A percentile compares a stretch with the other conserved stretches of the same genome.
Conservation (phyloP, 768 basidiomycete genomes). For the Rhizopogon vesiculosus region DNA sequence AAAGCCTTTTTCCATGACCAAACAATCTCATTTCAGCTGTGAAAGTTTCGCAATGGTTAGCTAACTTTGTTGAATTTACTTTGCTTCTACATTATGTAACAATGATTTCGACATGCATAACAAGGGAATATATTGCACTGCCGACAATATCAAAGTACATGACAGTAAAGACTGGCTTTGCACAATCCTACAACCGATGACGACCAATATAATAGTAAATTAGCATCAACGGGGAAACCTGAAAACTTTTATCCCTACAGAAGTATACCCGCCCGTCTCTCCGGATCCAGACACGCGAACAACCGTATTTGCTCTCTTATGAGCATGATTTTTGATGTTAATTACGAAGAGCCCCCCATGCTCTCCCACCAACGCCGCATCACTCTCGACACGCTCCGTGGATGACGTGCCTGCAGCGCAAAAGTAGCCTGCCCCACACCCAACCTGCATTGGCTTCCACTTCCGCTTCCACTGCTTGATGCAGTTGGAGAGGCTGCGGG, state of each 20-base stretch:
- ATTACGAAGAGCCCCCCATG: not conserved
- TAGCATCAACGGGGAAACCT: not conserved
- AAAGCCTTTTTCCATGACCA: too few species aligned
- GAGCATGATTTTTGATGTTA: not conserved
- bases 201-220: not conserved
- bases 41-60: too few species aligned
- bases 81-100: too few species aligned
- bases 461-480: conserved; percentile 2
- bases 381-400: conserved; percentile 24
- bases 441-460: conserved; percentile 15
- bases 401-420: conserved; percentile 7
- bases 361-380: conserved; percentile 18
- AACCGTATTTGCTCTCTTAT: not conserved
- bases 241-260: not conserved
- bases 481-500: conserved; percentile 6
- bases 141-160: conserved; percentile 23
- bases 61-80: too few species aligned
- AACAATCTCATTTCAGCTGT: too few species aligned
- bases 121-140: too few species aligned
- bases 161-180: too few species aligned
- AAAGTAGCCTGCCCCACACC: conserved; percentile 9
- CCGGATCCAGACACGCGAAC: not conserved
- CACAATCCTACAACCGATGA: too few species aligned
- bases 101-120: too few species aligned
- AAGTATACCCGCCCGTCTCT: not conserved